phyloP scores from a whole-genome alignment of 148 eudicot species.

The Vaccinium myrtillus region DNA sequence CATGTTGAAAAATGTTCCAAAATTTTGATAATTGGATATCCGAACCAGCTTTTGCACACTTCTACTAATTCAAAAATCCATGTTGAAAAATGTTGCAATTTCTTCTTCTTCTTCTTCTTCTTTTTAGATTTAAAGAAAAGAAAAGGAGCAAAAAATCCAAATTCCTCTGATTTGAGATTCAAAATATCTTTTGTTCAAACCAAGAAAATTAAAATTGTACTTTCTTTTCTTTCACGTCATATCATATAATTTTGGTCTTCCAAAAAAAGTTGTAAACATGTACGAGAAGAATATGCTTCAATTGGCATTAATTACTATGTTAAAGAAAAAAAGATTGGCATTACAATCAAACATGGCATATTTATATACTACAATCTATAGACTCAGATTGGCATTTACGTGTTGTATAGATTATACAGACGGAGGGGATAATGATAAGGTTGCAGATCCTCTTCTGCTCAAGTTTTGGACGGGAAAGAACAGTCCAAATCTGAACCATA shows the following conservation, averaged over 20 bases:
- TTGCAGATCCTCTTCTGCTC: no score
- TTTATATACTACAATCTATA: not conserved
- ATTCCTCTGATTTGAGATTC: not conserved
- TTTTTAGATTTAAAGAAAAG: not conserved
- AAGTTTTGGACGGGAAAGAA: no score
- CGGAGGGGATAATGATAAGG: not conserved
- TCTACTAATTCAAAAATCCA: not conserved
- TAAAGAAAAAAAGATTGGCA: not conserved
- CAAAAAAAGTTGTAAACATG: not conserved
- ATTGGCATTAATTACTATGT: not conserved
- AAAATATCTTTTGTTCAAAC: not conserved
- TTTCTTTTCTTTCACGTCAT: not conserved
- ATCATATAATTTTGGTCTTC: not conserved
- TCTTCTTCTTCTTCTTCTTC: no score
- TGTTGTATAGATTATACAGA: not conserved
- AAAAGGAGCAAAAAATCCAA: not conserved
- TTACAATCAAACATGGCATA: conserved; percentile 6
- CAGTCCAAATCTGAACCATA: no score
- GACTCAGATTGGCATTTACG: no score
- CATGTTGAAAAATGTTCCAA: not conserved
- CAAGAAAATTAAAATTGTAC: not conserved
- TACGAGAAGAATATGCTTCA: not conserved
- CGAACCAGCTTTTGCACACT: no score
- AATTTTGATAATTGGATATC: no score
- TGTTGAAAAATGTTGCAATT: not conserved